Percentiles rank a stretch among this genome's conserved stretches.
Evolutionary conservation across 805 yeast genomes (phyloP).

Genomic region (Pichia pseudocactophila): DNA sequence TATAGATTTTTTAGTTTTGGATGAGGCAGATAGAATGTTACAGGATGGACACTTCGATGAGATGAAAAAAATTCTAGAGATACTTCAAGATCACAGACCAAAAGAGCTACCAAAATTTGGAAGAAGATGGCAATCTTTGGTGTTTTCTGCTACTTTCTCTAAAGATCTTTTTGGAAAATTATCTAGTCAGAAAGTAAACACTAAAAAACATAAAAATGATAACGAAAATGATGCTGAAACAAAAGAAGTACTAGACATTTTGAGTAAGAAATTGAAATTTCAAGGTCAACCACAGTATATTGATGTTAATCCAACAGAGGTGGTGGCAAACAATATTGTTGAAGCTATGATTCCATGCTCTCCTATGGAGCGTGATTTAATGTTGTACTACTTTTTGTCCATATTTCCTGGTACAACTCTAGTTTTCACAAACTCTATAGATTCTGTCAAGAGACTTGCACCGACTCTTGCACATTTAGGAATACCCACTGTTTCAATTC

Average conservation of each 20-base stretch:
- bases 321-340: conserved; percentile 62
- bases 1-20: conserved; percentile 56
- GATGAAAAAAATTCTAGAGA: conserved; percentile 67
- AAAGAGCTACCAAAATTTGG: conserved; percentile 20
- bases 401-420: conserved; percentile 85
- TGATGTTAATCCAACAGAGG: conserved; percentile 81
- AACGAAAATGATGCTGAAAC: conserved; percentile 32
- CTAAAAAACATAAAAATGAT: conserved; percentile 19
- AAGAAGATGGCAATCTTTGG: conserved; percentile 61
- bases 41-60: conserved; percentile 97
- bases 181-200: conserved; percentile 30
- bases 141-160: conserved; percentile 93
- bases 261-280: conserved; percentile 65
- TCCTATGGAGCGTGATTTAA: conserved; percentile 80
- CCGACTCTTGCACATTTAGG: conserved; percentile 65
- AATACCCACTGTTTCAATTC: conserved; percentile 66
- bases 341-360: conserved; percentile 92
- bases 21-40: conserved; percentile 91
- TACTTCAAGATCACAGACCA: conserved; percentile 45
- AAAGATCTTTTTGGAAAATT: conserved; percentile 73
- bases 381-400: conserved; percentile 75
- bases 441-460: conserved; percentile 78
- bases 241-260: conserved; percentile 50
- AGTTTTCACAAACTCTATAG: conserved; percentile 92
- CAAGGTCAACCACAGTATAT: conserved; percentile 57